Evolutionary conservation across 495 filamentous ascomycete species (phyloP).

Genomic region (Cenococcum geophilum): DNA sequence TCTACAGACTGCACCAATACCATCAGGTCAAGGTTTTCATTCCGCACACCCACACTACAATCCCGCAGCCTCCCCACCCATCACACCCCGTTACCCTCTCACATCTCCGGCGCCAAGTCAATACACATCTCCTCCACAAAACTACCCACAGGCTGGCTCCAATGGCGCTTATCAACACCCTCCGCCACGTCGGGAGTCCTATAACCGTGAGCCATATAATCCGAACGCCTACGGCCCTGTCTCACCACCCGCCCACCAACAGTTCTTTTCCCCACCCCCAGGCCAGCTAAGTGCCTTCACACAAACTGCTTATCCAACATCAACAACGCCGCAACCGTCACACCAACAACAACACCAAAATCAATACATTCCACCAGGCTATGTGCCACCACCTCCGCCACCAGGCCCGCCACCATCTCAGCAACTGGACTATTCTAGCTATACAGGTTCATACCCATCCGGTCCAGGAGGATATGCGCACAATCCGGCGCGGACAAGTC

Average conservation of each 20-base stretch:
- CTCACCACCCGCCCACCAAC: slow-evolving; percentile 37
- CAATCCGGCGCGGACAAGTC: slow-evolving; percentile 39
- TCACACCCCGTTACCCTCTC: slow-evolving; percentile 35
- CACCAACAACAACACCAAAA: slow-evolving; percentile 14
- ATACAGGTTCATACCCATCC: slow-evolving; percentile 47
- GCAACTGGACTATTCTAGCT: slow-evolving; percentile 55
- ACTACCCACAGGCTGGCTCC: slow-evolving; percentile 15
- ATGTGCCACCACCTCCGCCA: slow-evolving; percentile 86
- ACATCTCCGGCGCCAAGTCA: slow-evolving; percentile 18
- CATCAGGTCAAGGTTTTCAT: slow-evolving; percentile 24
- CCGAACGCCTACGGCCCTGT: slow-evolving; percentile 39
- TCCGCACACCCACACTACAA: slow-evolving; percentile 33
- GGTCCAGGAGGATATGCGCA: slow-evolving; percentile 57
- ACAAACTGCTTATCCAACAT: slow-evolving; percentile 15
- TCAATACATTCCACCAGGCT: slow-evolving; percentile 62
- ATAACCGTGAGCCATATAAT: slow-evolving; percentile 38
- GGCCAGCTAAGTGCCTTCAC: slow-evolving; percentile 7
- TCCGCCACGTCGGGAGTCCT: slow-evolving; percentile 40
- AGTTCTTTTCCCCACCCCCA: slow-evolving; percentile 34
- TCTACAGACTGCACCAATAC: slow-evolving; percentile 31
- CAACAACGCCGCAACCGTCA: slow-evolving; percentile 17
- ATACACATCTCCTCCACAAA: slow-evolving; percentile 25
- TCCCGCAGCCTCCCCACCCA: slow-evolving; percentile 35
- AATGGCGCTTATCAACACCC: slow-evolving; percentile 25
- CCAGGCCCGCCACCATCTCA: slow-evolving; percentile 61